phyloP scores from a whole-genome alignment of 176 grass and related monocot species.

The Oryza glaberrima region DNA sequence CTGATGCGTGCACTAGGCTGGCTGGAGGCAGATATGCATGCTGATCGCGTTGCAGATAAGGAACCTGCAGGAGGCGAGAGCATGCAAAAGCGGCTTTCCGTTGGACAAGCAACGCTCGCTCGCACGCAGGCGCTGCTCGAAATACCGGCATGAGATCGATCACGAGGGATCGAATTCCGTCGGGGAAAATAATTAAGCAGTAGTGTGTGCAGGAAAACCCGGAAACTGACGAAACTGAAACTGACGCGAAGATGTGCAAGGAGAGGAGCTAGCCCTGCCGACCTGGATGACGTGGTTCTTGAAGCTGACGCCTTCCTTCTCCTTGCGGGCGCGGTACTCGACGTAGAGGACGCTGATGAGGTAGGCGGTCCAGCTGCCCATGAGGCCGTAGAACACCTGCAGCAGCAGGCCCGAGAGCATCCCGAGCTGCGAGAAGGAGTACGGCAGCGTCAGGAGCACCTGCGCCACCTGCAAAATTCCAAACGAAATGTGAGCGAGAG shows the following conservation, averaged over 20 bases:
- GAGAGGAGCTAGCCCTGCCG: background rate
- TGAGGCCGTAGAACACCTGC: slow-evolving; percentile 67
- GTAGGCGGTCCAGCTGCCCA: slow-evolving; percentile 83
- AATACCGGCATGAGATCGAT: slow-evolving; percentile 17
- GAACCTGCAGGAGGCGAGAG: slow-evolving; percentile 2
- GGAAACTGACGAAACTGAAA: slow-evolving; percentile 2
- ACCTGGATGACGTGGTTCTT: slow-evolving; percentile 83
- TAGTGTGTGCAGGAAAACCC: background rate
- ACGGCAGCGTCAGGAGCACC: slow-evolving; percentile 67
- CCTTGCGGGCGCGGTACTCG: slow-evolving; percentile 74
- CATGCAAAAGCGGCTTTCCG: slow-evolving; percentile 23
- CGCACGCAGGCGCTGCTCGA: background rate
- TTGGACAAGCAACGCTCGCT: slow-evolving; percentile 10
- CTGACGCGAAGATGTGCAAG: background rate
- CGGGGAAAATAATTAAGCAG: background rate
- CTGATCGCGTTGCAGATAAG: slow-evolving; percentile 37
- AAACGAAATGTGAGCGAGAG: background rate
- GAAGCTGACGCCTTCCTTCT: slow-evolving; percentile 65
- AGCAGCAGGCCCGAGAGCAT: slow-evolving; percentile 54
- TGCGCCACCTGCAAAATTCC: slow-evolving; percentile 51
- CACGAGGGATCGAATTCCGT: slow-evolving; percentile 28
- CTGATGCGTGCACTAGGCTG: background rate
- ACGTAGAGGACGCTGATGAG: slow-evolving; percentile 83
- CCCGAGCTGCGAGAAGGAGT: slow-evolving; percentile 68
- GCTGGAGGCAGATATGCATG: slow-evolving; percentile 27